Percentiles rank a stretch among this genome's conserved stretches.
Conservation (phyloP, 2,329 filamentous ascomycete genomes). For the Hansfordia pulvinata region DNA sequence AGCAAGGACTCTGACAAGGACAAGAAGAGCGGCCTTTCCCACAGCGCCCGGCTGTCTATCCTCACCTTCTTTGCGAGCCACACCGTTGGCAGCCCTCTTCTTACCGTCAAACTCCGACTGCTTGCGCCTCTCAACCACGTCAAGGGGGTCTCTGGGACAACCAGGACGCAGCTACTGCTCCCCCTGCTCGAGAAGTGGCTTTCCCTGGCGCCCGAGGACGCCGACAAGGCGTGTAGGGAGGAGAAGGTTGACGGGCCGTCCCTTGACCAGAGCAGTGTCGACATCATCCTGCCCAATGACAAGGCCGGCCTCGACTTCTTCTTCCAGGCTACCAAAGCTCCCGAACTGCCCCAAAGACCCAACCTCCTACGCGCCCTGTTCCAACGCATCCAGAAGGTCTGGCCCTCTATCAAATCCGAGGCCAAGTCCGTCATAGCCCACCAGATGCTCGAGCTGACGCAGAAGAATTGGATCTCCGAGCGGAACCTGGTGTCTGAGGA, state of each 20-base stretch:
- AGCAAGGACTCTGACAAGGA: constrained; percentile 24
- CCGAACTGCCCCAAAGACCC: constrained; percentile 25
- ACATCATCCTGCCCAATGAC: constrained; percentile 40
- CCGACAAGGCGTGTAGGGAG: constrained; percentile 29
- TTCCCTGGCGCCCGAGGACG: constrained; percentile 34
- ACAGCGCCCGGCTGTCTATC: constrained; percentile 49
- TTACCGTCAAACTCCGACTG: constrained; percentile 56
- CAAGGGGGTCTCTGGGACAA: constrained; percentile 54
- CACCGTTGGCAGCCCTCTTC: constrained; percentile 51
- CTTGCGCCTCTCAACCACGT: constrained; percentile 60
- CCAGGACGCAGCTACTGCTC: constrained; percentile 63
- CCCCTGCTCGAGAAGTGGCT: constrained; percentile 62
- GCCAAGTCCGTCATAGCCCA: constrained; percentile 45
- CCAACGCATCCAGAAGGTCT: constrained; percentile 54
- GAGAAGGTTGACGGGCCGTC: constrained; percentile 27
- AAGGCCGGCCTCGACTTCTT: constrained; percentile 34
- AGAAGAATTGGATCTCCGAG: constrained; percentile 24
- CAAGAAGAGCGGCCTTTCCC: constrained; percentile 39
- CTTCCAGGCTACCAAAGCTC: constrained; percentile 30
- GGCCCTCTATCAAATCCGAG: constrained; percentile 56
- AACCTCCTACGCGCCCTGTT: constrained; percentile 55
- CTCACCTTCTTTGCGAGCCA: constrained; percentile 65
- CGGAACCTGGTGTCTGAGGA: constrained; percentile 34
- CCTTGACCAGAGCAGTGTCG: constrained; percentile 30
- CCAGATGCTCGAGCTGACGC: constrained; percentile 47